Evolutionary conservation across 345 rosid species (phyloP), one percentile per base, ranked within the genome.

Genomic region (Erucastrum elatum): DNA sequence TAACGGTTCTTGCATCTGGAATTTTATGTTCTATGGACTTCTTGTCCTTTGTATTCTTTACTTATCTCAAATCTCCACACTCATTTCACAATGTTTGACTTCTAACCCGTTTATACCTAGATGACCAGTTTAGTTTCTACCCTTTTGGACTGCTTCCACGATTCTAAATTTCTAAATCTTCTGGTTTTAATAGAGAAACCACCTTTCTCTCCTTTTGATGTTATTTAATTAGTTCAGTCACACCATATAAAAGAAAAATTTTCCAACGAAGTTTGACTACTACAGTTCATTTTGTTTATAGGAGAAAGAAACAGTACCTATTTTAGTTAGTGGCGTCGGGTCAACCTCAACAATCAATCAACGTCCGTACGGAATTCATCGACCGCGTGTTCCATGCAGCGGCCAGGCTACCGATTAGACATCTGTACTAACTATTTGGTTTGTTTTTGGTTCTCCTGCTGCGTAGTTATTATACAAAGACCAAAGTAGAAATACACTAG

Each of bases 1-100:
- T 77, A 55, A 34, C 64, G 70, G 56, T 71, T 68, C 81, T 71
- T 77, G 66, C 44, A 70, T 1, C 35, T 77, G 75, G 56, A 63
- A 3, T 70, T n/a, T 70, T 63, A 35, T 63, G 75, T 27, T 63
- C 70, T 34, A 63, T 67, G 61, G 11, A 67, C 46, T 75, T 75
- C 72, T 55, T 66, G 72, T 66, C 72, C 17, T 75, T 55, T 13
- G 8, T 58, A 21, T 21, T 58, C 62, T 9, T 68, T 49, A n/a
- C 72, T n/a, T 58, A 21, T 21, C 30, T 56, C 12, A 25, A 25
- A 31, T 25, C 63, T 39, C 46, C 13, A 39, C 46, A 39, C 46
- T 39, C 9, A 2, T 39, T 39, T 39, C 46, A 37, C 11, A 37
- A 37, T 37, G 41, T 37, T 37, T 37, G 41, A 37, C 41, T 35